phyloP scores from a whole-genome alignment of 139 green algal species.

The Chlamydomonas applanata region DNA sequence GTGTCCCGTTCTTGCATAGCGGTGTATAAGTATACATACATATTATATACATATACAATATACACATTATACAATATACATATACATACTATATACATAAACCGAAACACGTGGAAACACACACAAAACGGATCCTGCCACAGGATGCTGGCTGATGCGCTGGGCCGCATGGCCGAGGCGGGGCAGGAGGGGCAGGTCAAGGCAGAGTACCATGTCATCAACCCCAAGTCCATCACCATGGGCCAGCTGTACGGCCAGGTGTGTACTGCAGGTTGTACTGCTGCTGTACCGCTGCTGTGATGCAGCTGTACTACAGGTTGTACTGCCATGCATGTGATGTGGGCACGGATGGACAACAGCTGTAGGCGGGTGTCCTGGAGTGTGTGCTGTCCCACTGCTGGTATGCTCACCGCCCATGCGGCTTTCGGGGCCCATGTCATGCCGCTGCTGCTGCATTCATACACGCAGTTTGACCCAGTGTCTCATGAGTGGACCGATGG shows the following conservation, averaged over 20 bases:
- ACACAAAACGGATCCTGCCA: no score
- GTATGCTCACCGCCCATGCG: background rate
- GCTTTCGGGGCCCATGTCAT: no score
- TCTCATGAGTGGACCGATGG: conserved; percentile 83
- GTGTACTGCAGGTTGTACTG: no score
- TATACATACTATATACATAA: no score
- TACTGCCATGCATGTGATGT: background rate
- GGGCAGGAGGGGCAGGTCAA: conserved; percentile 50
- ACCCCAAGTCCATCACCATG: conserved; percentile 85
- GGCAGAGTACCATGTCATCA: conserved; percentile 58
- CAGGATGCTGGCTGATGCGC: conserved; percentile 50
- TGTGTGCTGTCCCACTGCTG: no score
- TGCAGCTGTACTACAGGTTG: background rate
- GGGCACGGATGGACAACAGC: no score
- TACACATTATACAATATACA: no score
- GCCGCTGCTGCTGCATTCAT: background rate
- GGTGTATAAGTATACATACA: no score
- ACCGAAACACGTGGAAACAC: no score
- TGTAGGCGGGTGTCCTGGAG: no score
- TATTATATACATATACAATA: no score
- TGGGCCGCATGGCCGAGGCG: conserved; percentile 50
- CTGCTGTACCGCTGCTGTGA: background rate
- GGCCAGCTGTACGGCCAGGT: conserved; percentile 79
- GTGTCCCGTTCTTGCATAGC: no score
- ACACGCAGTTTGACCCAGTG: conserved; percentile 41